Percentiles rank a stretch among this genome's conserved stretches.
Evolutionary conservation across 169 alveolate genomes (phyloP).

Genomic region (Sarcocystis neurona): DNA sequence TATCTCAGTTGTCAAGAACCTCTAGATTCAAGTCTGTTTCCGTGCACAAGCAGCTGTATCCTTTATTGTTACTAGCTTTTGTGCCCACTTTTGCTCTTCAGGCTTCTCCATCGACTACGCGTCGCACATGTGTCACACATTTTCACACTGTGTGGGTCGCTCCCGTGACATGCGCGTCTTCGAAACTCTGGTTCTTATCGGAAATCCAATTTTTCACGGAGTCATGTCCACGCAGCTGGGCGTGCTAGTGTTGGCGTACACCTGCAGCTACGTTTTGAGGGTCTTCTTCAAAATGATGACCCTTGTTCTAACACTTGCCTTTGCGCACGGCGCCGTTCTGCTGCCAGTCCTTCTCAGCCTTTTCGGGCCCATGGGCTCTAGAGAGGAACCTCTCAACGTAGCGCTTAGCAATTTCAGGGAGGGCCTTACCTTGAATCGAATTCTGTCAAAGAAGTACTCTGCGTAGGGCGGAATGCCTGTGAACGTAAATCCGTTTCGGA

Average conservation of each 20-base stretch:
- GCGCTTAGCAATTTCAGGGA: not conserved
- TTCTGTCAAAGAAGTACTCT: too few species aligned
- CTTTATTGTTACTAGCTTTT: not conserved
- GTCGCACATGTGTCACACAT: conserved; percentile 82
- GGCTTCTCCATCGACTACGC: conserved; percentile 83
- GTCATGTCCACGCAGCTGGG: conserved; percentile 82
- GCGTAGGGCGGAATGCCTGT: too few species aligned
- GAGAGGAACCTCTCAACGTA: conserved; percentile 6
- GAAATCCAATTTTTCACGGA: conserved; percentile 82
- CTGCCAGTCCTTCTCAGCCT: conserved; percentile 67
- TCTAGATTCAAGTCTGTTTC: too few species aligned
- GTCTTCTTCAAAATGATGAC: conserved; percentile 81
- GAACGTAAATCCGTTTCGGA: too few species aligned
- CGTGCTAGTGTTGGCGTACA: conserved; percentile 75
- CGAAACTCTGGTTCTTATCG: conserved; percentile 81
- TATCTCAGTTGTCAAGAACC: too few species aligned
- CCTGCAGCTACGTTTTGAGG: conserved; percentile 75
- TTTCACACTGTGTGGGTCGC: conserved; percentile 80
- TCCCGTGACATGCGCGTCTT: conserved; percentile 77
- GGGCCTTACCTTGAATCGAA: not conserved
- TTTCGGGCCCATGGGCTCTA: conserved; percentile 59
- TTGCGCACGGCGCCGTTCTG: conserved; percentile 65
- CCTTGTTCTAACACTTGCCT: conserved; percentile 70
- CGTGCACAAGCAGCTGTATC: too few species aligned
- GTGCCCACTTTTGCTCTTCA: conserved; percentile 16